Conservation (phyloP, 164 flowering plant genomes). For the Kingdonia uniflora region DNA sequence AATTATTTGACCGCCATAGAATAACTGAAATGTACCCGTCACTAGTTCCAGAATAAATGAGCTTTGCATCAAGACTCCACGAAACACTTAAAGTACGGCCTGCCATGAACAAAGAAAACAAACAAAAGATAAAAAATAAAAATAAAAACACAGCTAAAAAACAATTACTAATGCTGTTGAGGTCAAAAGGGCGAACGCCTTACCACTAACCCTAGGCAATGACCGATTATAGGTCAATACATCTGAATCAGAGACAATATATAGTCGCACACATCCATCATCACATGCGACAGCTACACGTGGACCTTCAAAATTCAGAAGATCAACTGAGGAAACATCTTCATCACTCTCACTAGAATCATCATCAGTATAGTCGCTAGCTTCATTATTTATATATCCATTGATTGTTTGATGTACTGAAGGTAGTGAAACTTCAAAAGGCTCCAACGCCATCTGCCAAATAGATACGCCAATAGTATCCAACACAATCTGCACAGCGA, state of each 20-base stretch:
- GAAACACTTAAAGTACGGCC: constrained; percentile 80
- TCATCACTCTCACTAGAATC: constrained; percentile 34
- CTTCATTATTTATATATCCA: constrained; percentile 33
- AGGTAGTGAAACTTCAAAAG: constrained; percentile 13
- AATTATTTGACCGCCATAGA: not conserved
- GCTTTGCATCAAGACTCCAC: constrained; percentile 67
- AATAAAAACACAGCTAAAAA: not conserved
- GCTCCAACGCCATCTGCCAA: constrained; percentile 92
- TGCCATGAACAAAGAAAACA: constrained; percentile 16
- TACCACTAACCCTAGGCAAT: constrained; percentile 92
- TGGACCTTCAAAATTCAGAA: constrained; percentile 21
- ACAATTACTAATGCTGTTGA: not conserved
- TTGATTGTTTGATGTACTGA: constrained; percentile 23
- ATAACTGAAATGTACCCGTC: constrained; percentile 52
- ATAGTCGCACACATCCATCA: constrained; percentile 85
- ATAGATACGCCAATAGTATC: constrained; percentile 76
- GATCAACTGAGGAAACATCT: constrained; percentile 33
- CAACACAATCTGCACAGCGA: constrained; percentile 51
- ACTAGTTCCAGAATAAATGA: constrained; percentile 81
- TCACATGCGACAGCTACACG: constrained; percentile 75
- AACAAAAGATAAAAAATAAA: not conserved
- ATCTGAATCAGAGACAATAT: constrained; percentile 39
- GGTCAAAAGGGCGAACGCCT: constrained; percentile 29
- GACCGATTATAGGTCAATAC: constrained; percentile 45
- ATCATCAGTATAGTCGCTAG: constrained; percentile 13